phyloP scores from a whole-genome alignment of 164 flowering plant genomes.

The Nymphaea thermarum region DNA sequence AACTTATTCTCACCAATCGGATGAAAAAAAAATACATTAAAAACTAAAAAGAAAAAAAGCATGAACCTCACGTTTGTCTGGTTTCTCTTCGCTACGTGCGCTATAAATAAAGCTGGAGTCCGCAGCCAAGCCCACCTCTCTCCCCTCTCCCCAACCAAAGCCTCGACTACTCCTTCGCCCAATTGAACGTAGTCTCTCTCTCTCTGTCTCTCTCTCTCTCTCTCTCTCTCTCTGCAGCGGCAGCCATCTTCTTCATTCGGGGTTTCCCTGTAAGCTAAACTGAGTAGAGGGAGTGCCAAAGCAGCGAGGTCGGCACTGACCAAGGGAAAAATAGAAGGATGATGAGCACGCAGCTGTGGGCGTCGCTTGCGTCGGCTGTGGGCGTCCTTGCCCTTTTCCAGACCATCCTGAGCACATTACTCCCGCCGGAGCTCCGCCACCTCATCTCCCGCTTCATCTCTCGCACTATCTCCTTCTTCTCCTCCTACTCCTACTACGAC shows the following conservation, averaged over 20 bases:
- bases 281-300: background rate
- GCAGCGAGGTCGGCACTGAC: background rate
- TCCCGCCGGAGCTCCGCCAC: conserved; percentile 75
- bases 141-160: no score
- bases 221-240: background rate
- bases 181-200: background rate
- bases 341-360: conserved; percentile 50
- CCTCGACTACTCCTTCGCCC: background rate
- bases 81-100: background rate
- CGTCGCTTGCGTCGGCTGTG: conserved; percentile 55
- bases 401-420: conserved; percentile 35
- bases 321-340: background rate
- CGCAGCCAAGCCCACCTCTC: background rate
- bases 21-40: background rate
- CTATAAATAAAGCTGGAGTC: background rate
- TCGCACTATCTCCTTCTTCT: conserved; percentile 40
- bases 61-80: no score
- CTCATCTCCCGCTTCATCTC: conserved; percentile 33
- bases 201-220: background rate
- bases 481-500: conserved; percentile 76
- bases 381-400: conserved; percentile 75
- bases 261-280: background rate
- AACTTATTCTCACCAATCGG: background rate
- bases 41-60: no score
- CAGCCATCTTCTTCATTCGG: background rate